Conservation (phyloP, 768 basidiomycete genomes). For the Collybiopsis luxurians region DNA sequence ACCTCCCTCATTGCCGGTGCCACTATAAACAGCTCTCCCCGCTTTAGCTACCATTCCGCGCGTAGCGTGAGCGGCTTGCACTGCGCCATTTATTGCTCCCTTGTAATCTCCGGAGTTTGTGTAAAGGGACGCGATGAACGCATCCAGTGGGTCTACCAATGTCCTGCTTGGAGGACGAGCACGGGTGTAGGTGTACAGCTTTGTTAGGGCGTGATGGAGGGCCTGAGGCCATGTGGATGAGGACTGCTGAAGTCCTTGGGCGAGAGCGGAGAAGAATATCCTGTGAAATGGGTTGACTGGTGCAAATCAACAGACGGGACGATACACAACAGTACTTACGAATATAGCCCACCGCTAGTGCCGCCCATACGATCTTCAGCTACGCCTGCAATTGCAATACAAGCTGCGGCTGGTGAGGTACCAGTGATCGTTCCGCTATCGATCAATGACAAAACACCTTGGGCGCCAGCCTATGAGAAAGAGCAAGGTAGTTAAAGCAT, state of each 20-base stretch:
- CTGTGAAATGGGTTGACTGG: slow-evolving; percentile 40
- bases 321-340: slow-evolving; percentile 49
- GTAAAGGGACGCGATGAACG: slow-evolving; percentile 59
- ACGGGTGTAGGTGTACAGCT: slow-evolving; percentile 80
- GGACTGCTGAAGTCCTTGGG: slow-evolving; percentile 59
- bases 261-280: slow-evolving; percentile 88
- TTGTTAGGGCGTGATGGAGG: slow-evolving; percentile 52
- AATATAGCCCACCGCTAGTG: slow-evolving; percentile 88
- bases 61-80: slow-evolving; percentile 57
- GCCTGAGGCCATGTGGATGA: slow-evolving; percentile 54
- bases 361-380: slow-evolving; percentile 89
- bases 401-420: slow-evolving; percentile 58
- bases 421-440: slow-evolving; percentile 55
- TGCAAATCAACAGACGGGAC: too few relatives aligned
- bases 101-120: slow-evolving; percentile 54
- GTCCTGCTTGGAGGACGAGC: slow-evolving; percentile 90
- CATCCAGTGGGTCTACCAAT: slow-evolving; percentile 86
- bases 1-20: slow-evolving; percentile 57
- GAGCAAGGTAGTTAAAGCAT: background rate
- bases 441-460: slow-evolving; percentile 48
- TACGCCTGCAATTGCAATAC: slow-evolving; percentile 68
- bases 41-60: slow-evolving; percentile 79
- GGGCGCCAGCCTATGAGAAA: slow-evolving; percentile 56
- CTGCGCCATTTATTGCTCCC: background rate
- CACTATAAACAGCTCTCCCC: slow-evolving; percentile 87